phyloP scores from a whole-genome alignment of 129 eudicot genomes.

The Pittosporum tobira region DNA sequence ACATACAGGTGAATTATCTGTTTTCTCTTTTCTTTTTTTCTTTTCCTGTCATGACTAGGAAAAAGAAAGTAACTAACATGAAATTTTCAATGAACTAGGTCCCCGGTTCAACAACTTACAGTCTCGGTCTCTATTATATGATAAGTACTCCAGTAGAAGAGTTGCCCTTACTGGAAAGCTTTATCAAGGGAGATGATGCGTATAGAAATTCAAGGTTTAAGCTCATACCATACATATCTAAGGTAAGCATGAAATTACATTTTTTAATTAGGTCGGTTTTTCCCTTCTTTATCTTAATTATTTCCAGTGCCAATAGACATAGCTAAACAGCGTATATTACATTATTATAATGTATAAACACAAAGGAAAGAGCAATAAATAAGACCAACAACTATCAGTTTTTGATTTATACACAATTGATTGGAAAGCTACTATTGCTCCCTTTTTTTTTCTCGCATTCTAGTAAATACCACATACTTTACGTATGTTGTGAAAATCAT shows the following conservation, averaged over 20 bases:
- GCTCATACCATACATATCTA: slow-evolving; percentile 52
- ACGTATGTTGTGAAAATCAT: neutral
- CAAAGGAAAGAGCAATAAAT: neutral
- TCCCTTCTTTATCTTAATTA: neutral
- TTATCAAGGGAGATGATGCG: slow-evolving; percentile 63
- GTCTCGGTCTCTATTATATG: slow-evolving; percentile 46
- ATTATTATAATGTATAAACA: neutral
- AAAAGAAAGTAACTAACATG: neutral
- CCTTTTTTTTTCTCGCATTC: neutral
- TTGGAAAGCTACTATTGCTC: neutral
- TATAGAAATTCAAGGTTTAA: slow-evolving; percentile 66
- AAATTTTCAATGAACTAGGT: slow-evolving; percentile 24
- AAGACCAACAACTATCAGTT: neutral
- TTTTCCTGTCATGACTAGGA: neutral
- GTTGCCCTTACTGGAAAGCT: slow-evolving; percentile 48
- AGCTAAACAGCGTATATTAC: neutral
- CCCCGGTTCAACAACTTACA: slow-evolving; percentile 52
- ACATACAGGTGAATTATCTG: slow-evolving; percentile 43
- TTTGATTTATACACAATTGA: neutral
- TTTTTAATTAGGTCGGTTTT: neutral
- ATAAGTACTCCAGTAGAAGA: slow-evolving; percentile 39
- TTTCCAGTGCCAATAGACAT: neutral
- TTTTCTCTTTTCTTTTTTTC: neutral
- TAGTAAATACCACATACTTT: neutral
- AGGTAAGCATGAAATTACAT: slow-evolving; percentile 43